Percentiles rank a stretch among this genome's conserved stretches.
Conservation (phyloP, 1,284 basidiomycete species). For the Neotropicomus parvogracilis region DNA sequence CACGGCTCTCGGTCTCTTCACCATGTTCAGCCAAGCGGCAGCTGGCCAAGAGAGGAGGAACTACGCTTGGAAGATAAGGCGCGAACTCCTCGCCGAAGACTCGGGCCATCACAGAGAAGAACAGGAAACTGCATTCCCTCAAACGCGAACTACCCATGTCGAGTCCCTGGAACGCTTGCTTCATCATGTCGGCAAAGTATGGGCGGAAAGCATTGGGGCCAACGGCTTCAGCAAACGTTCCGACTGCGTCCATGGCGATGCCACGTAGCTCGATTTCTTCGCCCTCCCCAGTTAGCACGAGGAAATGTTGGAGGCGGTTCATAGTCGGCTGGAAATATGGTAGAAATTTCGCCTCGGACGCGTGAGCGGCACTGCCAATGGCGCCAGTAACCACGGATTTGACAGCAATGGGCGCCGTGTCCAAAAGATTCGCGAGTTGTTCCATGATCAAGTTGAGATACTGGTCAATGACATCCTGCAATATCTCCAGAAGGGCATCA, state of each 20-base stretch:
- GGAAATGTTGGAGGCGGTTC: constrained; percentile 84
- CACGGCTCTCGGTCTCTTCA: constrained; percentile 52
- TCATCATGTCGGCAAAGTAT: constrained; percentile 96
- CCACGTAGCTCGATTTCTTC: constrained; percentile 94
- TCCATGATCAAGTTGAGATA: constrained; percentile 97
- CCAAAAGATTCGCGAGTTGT: constrained; percentile 84
- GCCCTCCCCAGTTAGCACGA: constrained; percentile 77
- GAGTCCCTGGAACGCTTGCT: constrained; percentile 88
- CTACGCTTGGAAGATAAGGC: constrained; percentile 80
- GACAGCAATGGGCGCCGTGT: constrained; percentile 80
- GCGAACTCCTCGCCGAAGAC: constrained; percentile 96
- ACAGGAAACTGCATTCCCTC: constrained; percentile 96
- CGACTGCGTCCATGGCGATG: constrained; percentile 97
- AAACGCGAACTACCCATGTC: constrained; percentile 85
- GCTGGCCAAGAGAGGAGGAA: constrained; percentile 83
- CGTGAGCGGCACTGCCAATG: constrained; percentile 97
- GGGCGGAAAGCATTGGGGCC: constrained; percentile 93
- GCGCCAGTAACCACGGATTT: constrained; percentile 97
- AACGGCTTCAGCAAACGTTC: constrained; percentile 96
- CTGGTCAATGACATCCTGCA: constrained; percentile 86
- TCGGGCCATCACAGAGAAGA: constrained; percentile 97
- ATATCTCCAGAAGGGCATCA: constrained; percentile 94
- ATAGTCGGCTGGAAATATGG: constrained; percentile 97
- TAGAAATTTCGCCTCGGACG: constrained; percentile 89
- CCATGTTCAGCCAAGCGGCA: constrained; percentile 84